Evolutionary conservation across 2,329 filamentous ascomycete genomes (phyloP), one percentile per base, ranked within the genome.

Genomic region (Colletotrichum euphorbiae): DNA sequence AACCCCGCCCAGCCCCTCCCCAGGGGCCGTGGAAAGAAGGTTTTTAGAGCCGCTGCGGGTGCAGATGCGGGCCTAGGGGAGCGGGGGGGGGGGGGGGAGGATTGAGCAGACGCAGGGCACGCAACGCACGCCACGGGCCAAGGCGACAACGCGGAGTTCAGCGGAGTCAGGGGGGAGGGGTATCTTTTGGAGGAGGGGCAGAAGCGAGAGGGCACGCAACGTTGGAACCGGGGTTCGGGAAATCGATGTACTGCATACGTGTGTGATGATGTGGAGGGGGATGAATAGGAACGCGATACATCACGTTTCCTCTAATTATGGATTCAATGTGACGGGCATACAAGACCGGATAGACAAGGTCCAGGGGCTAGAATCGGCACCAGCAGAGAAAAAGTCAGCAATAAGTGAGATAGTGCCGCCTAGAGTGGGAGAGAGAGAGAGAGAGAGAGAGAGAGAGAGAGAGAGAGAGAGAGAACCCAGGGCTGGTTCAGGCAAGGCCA

Each of bases 31-130:
- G 57, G 33, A 66, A 66, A 66, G 48, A 66, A 62, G 63, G 57
- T 66, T 66, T 56, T 66, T 56, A 50, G 63, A 66, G 63, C 63
- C 57, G 57, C 48, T 48, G 63, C 55, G 63, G 40, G 50, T 55
- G 50, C 21, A 66, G 56, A 46, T 66, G 48, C 48, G 40, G 57
- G 33, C 19, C 36, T 46, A 4, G 24, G 24, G 28, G 55, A 21
- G 24, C 1, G 1, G 24, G 9, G 13, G 36, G 33, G 33, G 33
- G 12, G 33, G 33, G 6, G 33, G 33, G 6, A 5, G 33, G 33
- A 12, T 36, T 13, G 12, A 9, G 33, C 36, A 38, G 31, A 59
- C 31, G 55, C 55, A 58, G 24, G 55, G 55, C 55, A 58, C 55
- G 42, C 55, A 66, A 31, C 33, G 43, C 42, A 38, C 54, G 31